Evolutionary conservation across 2,329 filamentous ascomycete genomes (phyloP).

Genomic region (Trichoderma brevicompactum): DNA sequence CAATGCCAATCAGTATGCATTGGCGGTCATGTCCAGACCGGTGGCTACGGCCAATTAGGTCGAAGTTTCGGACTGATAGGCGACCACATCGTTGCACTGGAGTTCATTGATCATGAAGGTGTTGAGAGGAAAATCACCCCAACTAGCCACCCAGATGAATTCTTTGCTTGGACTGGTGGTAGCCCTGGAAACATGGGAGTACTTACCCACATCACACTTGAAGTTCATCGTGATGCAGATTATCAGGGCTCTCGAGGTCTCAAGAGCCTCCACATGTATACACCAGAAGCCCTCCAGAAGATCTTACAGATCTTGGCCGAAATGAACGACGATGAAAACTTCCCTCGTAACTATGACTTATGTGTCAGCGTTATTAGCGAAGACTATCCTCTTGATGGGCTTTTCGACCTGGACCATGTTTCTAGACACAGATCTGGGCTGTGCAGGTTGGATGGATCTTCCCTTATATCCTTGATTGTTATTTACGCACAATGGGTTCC

Average conservation of each 20-base stretch:
- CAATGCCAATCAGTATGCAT: conserved; percentile 52
- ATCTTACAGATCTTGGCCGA: conserved; percentile 48
- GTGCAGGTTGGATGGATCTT: conserved; percentile 46
- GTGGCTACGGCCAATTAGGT: conserved; percentile 53
- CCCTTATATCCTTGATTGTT: conserved; percentile 46
- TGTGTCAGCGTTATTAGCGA: conserved; percentile 53
- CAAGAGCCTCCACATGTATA: conserved; percentile 50
- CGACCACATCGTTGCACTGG: conserved; percentile 55
- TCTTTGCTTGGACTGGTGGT: conserved; percentile 62
- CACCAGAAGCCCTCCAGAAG: conserved; percentile 43
- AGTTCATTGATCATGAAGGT: conserved; percentile 54
- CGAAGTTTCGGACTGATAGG: conserved; percentile 58
- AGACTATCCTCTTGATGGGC: conserved; percentile 42
- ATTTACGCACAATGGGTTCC: conserved; percentile 57
- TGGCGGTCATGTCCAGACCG: conserved; percentile 54
- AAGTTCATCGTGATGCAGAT: conserved; percentile 41
- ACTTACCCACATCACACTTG: conserved; percentile 57
- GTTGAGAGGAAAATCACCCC: conserved; percentile 51
- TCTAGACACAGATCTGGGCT: conserved; percentile 43
- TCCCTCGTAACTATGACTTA: conserved; percentile 53
- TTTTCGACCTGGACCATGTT: conserved; percentile 42
- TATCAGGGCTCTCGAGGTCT: conserved; percentile 46
- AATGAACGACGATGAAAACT: conserved; percentile 50
- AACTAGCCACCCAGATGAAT: conserved; percentile 58
- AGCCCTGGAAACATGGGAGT: conserved; percentile 63